phyloP scores from a whole-genome alignment of 2,329 filamentous ascomycete species.

The Cladosporium sp. region DNA sequence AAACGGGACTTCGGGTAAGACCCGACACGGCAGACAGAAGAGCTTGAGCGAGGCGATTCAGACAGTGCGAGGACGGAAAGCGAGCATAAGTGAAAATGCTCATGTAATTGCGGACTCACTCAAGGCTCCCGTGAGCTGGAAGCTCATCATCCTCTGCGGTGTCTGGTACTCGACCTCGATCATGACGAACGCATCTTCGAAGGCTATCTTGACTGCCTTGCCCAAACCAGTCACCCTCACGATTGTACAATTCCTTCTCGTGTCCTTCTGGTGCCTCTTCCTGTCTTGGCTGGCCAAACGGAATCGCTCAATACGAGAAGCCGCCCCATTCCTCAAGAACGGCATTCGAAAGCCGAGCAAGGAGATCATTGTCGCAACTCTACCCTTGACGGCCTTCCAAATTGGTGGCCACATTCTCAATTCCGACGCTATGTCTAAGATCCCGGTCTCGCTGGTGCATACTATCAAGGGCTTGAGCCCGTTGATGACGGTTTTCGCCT shows the following conservation, averaged over 20 bases:
- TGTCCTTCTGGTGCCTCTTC: slow-evolving; percentile 78
- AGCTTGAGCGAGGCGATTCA: slow-evolving; percentile 84
- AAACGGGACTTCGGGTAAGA: slow-evolving; percentile 30
- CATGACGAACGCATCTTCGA: slow-evolving; percentile 94
- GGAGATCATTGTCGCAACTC: slow-evolving; percentile 76
- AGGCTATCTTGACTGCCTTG: slow-evolving; percentile 89
- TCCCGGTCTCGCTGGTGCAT: slow-evolving; percentile 93
- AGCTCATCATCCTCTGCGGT: slow-evolving; percentile 77
- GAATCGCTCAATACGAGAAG: slow-evolving; percentile 63
- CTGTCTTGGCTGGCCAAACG: slow-evolving; percentile 68
- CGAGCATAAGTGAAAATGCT: slow-evolving; percentile 85
- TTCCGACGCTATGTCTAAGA: slow-evolving; percentile 87
- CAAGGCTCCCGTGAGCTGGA: slow-evolving; percentile 81
- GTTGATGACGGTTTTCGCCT: slow-evolving; percentile 89
- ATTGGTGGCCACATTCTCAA: slow-evolving; percentile 89
- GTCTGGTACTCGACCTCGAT: slow-evolving; percentile 95
- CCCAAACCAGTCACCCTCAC: slow-evolving; percentile 88
- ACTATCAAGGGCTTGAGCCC: slow-evolving; percentile 98
- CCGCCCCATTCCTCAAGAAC: slow-evolving; percentile 72
- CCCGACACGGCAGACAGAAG: slow-evolving; percentile 66
- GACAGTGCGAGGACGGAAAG: slow-evolving; percentile 71
- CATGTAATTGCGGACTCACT: slow-evolving; percentile 89
- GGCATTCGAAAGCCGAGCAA: slow-evolving; percentile 74
- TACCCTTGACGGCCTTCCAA: slow-evolving; percentile 90
- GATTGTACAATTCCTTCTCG: slow-evolving; percentile 86